phyloP scores from a whole-genome alignment of 805 yeast species.

The Wickerhamomyces chambardii region DNA sequence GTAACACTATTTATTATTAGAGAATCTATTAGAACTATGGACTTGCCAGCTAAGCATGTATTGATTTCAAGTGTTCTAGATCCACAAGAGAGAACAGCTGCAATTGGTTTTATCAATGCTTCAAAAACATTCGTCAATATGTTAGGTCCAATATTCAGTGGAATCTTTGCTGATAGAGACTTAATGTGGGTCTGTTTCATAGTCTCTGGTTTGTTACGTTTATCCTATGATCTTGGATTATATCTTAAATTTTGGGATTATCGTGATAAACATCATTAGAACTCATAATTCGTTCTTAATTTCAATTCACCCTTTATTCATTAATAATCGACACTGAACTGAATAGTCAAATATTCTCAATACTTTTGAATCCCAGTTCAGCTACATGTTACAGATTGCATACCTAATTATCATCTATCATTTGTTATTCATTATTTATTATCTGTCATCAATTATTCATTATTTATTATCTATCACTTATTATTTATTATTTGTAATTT shows the following conservation, averaged over 20 bases:
- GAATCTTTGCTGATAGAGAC: constrained; percentile 25
- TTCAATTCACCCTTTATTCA: no score
- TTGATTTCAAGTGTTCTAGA: constrained; percentile 32
- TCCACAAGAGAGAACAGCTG: constrained; percentile 31
- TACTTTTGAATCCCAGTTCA: no score
- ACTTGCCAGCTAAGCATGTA: constrained; percentile 37
- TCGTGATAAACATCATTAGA: no score
- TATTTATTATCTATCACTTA: no score
- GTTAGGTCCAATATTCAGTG: constrained; percentile 33
- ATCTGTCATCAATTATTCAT: no score
- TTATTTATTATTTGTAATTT: no score
- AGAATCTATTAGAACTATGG: constrained; percentile 36
- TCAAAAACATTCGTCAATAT: constrained; percentile 31
- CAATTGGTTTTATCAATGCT: constrained; percentile 35
- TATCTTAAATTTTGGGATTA: constrained; percentile 18
- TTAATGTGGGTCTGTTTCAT: constrained; percentile 33
- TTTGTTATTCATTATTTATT: no score
- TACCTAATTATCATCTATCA: no score
- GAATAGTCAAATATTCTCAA: no score
- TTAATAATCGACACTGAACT: no score
- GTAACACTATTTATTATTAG: constrained; percentile 21
- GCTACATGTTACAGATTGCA: no score
- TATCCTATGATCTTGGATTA: constrained; percentile 32
- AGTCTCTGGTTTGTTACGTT: constrained; percentile 30
- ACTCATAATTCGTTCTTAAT: no score